A percentile compares a stretch with the other conserved stretches of the same genome.
Evolutionary conservation across 2,329 filamentous ascomycete genomes (phyloP).

Genomic region (Pezicula rhizophila): DNA sequence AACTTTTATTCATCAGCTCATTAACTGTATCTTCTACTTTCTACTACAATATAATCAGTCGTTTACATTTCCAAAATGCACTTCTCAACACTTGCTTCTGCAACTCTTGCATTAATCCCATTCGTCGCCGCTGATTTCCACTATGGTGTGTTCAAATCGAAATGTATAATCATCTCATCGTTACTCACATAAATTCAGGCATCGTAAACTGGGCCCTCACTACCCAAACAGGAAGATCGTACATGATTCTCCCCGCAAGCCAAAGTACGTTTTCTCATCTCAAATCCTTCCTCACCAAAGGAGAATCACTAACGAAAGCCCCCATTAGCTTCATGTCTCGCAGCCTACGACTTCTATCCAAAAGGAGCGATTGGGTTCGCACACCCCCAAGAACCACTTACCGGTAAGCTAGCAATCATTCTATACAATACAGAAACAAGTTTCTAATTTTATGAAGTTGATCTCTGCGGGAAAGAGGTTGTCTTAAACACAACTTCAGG

Average conservation of each 20-base stretch:
- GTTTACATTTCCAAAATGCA: not conserved
- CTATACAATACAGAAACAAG: not conserved
- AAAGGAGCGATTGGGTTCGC: not conserved
- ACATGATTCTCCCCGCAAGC: not conserved
- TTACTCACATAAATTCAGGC: not conserved
- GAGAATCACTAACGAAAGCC: not conserved
- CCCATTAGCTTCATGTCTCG: not conserved
- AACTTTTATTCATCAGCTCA: too few relatives aligned
- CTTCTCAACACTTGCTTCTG: not conserved
- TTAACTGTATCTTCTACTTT: too few relatives aligned
- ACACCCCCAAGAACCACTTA: not conserved
- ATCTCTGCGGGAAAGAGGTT: not conserved
- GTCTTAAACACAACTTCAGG: not conserved
- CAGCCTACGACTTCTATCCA: not conserved
- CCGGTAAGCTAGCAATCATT: not conserved
- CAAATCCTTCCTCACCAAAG: not conserved
- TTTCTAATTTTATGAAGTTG: not conserved
- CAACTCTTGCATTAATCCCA: not conserved
- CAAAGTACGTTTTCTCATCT: not conserved
- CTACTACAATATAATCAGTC: too few relatives aligned
- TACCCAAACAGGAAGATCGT: not conserved
- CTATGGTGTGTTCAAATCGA: not conserved
- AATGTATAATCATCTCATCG: not conserved
- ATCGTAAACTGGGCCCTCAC: not conserved
- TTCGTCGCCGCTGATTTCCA: not conserved